phyloP scores from a whole-genome alignment of 306 rosid species.

The Dryas drummondii region DNA sequence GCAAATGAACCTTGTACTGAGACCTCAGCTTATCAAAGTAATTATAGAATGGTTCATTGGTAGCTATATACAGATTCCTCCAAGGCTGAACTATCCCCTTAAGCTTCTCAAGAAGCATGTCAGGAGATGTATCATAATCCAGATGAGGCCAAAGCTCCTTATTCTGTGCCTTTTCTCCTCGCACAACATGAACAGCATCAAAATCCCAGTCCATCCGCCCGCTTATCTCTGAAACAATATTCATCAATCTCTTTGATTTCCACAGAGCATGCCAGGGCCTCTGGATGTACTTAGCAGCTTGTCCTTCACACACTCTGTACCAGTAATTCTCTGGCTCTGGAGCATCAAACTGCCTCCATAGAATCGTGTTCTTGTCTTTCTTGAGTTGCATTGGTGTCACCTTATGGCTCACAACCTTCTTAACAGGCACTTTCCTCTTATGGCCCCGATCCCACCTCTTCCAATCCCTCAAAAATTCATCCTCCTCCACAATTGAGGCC shows the following conservation, averaged over 20 bases:
- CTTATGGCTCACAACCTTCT: conserved; percentile 71
- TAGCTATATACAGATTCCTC: conserved; percentile 88
- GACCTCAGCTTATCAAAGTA: conserved; percentile 93
- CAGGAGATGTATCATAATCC: conserved; percentile 82
- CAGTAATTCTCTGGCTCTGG: conserved; percentile 97
- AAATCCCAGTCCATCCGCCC: conserved; percentile 98
- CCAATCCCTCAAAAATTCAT: conserved; percentile 83
- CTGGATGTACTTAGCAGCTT: conserved; percentile 75
- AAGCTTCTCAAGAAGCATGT: conserved; percentile 63
- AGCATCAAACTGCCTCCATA: conserved; percentile 88
- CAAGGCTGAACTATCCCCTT: conserved; percentile 76
- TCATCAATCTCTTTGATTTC: conserved; percentile 98
- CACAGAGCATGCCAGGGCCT: conserved; percentile 97
- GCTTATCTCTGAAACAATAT: conserved; percentile 82
- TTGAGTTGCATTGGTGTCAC: conserved; percentile 77
- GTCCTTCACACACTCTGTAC: conserved; percentile 96
- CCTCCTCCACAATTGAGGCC: conserved; percentile 82
- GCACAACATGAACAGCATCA: conserved; percentile 86
- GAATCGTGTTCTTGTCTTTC: conserved; percentile 66
- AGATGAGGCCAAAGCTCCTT: conserved; percentile 93
- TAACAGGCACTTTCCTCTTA: conserved; percentile 64
- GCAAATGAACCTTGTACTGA: conserved; percentile 83
- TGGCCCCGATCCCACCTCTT: conserved; percentile 78
- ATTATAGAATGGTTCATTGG: conserved; percentile 88
- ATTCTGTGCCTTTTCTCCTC: conserved; percentile 88